phyloP scores from a whole-genome alignment of 495 filamentous ascomycete species.

The Penicillium manginii region DNA sequence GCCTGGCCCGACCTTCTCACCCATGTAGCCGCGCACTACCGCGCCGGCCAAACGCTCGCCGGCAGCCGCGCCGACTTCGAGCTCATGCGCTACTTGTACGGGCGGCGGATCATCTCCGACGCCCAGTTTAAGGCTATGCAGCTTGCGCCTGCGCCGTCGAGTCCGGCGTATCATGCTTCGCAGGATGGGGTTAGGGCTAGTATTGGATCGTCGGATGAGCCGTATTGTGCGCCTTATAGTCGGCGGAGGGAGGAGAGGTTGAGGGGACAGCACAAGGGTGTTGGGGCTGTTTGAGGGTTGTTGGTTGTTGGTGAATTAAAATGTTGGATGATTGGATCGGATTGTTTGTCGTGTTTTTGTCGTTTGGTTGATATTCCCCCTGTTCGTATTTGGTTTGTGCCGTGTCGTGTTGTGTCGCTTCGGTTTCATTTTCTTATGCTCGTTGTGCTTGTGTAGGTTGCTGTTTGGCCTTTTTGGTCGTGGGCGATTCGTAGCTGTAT shows the following conservation, averaged over 20 bases:
- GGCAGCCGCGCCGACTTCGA: slow-evolving; percentile 48
- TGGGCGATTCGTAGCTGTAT: background rate
- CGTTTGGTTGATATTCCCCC: background rate
- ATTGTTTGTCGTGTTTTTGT: background rate
- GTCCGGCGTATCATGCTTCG: slow-evolving; percentile 48
- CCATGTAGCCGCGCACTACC: slow-evolving; percentile 46
- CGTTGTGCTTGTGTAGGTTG: background rate
- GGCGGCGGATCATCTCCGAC: slow-evolving; percentile 45
- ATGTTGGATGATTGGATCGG: background rate
- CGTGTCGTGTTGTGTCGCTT: background rate
- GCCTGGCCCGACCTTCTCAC: slow-evolving; percentile 47
- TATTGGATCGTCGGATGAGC: slow-evolving; percentile 50
- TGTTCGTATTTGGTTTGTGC: background rate
- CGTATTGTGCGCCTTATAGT: slow-evolving; percentile 51
- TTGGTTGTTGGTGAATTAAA: background rate
- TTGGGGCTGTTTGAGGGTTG: slow-evolving; percentile 17
- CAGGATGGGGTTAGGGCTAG: slow-evolving; percentile 47
- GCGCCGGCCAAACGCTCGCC: slow-evolving; percentile 43
- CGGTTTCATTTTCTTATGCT: background rate
- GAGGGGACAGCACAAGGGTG: slow-evolving; percentile 42
- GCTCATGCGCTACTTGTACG: slow-evolving; percentile 51
- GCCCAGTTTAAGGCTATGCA: slow-evolving; percentile 53
- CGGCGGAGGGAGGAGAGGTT: slow-evolving; percentile 47
- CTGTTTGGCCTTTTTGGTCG: background rate
- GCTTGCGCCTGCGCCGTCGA: slow-evolving; percentile 45